Conservation (phyloP, 805 yeast species). For the Candida xiaguanensis region DNA sequence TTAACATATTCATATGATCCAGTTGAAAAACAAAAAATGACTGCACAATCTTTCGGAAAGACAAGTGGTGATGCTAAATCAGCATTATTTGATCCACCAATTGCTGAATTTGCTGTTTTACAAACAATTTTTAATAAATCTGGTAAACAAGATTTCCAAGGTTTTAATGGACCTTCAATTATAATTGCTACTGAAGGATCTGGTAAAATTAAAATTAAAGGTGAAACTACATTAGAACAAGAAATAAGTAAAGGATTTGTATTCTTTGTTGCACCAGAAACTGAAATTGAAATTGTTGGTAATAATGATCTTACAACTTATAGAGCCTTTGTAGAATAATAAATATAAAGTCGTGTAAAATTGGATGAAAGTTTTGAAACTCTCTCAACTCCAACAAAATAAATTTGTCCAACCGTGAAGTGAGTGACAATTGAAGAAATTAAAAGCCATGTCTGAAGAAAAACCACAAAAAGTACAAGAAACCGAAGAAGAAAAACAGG, state of each 20-base stretch:
- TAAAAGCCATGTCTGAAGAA: constrained; percentile 9
- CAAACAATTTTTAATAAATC: constrained; percentile 60
- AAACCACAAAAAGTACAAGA: constrained; percentile 12
- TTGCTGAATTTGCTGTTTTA: constrained; percentile 92
- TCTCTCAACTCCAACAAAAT: background rate
- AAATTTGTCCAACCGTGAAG: constrained; percentile 1
- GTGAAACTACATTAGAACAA: constrained; percentile 16
- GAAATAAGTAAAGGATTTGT: constrained; percentile 68
- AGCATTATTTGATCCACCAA: constrained; percentile 87
- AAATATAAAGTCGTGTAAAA: background rate
- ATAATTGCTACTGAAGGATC: constrained; percentile 78
- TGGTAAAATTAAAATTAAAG: constrained; percentile 53
- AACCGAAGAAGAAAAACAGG: constrained; percentile 29
- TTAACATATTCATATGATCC: constrained; percentile 86
- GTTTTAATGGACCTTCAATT: constrained; percentile 83
- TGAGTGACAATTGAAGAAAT: background rate
- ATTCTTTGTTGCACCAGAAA: constrained; percentile 79
- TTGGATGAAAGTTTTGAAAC: background rate
- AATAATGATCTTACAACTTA: constrained; percentile 63
- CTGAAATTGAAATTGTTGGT: constrained; percentile 57
- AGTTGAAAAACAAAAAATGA: constrained; percentile 92
- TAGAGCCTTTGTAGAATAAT: constrained; percentile 80
- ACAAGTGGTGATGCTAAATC: constrained; percentile 65
- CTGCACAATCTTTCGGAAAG: constrained; percentile 53
- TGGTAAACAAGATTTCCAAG: constrained; percentile 52